These are phyloP conservation scores for Backusella macrospora DNA, from an alignment of 192 early-diverging fungal genomes.

Conservation along the genomic window DNA sequence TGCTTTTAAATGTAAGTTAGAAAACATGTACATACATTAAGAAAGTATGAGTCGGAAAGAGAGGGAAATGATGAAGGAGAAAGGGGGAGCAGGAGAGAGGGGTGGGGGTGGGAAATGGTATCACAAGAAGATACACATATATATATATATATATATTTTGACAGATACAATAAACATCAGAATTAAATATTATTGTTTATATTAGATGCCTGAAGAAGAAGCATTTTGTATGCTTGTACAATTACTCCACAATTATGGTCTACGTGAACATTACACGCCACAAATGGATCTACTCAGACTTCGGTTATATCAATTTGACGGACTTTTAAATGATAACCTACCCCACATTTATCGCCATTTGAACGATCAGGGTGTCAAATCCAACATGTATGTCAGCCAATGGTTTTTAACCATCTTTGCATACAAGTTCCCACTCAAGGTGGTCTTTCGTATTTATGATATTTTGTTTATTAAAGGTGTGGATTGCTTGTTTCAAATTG, in stretches of 20 bases:
- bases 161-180: not conserved
- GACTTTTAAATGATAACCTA: constrained; percentile 77
- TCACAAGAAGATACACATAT: no score
- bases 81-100: no score
- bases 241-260: constrained; percentile 83
- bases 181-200: not conserved
- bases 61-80: no score
- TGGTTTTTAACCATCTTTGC: constrained; percentile 99
- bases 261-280: constrained; percentile 88
- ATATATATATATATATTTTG: no score
- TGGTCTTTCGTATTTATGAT: constrained; percentile 91
- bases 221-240: constrained; percentile 91
- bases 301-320: constrained; percentile 89
- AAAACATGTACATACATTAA: no score
- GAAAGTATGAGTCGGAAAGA: no score
- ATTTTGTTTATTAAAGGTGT: constrained; percentile 91
- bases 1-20: constrained; percentile 80
- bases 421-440: constrained; percentile 89
- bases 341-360: constrained; percentile 84
- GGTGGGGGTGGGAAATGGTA: no score
- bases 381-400: constrained; percentile 95
- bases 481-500: constrained; percentile 84
- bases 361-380: constrained; percentile 74
- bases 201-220: constrained; percentile 96
- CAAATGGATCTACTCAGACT: constrained; percentile 87